Base-by-base conservation (phyloP, 345 rosid genomes). In the Odontarrhena argentea region DNA sequence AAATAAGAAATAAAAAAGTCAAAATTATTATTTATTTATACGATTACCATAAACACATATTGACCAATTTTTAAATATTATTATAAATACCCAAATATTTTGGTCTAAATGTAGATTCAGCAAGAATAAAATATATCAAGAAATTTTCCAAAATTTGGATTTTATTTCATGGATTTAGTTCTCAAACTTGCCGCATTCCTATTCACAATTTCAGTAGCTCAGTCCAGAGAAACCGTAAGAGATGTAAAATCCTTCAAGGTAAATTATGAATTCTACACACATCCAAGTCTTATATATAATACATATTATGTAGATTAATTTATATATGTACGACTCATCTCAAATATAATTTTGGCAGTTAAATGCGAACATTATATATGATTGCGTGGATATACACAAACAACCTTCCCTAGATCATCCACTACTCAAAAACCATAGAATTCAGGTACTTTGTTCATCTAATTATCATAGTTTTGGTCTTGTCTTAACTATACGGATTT, bases 321-420 rank as follows among this genome's bases (percentile, higher is more conserved):
- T 9, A 37, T 55, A 5, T 18, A 18, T 18, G 8, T 32, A 3
- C n/a, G n/a, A n/a, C 34, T 8, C 4, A 53, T 52, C 10, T 32
- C 6, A 30, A 5, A 30, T 10, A 10, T 49, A 15, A 7, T 48
- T 24, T 48, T n/a, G 0, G 1, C 4, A 63, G 68, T 2, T 63
- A 49, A 63, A 49, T 48, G 56, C n/a, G 3, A 63, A 63, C 1
- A 24, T 48, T 4, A 24, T 49, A 10, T 63, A 63, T 14, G 45
- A 63, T 24, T 63, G 57, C 37, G 56, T 49, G 56, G 56, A 63
- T 35, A 63, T 49, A 1, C 49, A 63, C 5, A 48, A 63, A 8
- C 56, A 63, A 34, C 46, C 56, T 47, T 48, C 56, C 0, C 3
- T 63, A 22, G 36, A 0, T 15, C 56, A 63, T 49, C 46, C 56